These are phyloP conservation scores for Arctostaphylos glauca DNA, from an alignment of 148 eudicot species.

Conservation along the genomic window DNA sequence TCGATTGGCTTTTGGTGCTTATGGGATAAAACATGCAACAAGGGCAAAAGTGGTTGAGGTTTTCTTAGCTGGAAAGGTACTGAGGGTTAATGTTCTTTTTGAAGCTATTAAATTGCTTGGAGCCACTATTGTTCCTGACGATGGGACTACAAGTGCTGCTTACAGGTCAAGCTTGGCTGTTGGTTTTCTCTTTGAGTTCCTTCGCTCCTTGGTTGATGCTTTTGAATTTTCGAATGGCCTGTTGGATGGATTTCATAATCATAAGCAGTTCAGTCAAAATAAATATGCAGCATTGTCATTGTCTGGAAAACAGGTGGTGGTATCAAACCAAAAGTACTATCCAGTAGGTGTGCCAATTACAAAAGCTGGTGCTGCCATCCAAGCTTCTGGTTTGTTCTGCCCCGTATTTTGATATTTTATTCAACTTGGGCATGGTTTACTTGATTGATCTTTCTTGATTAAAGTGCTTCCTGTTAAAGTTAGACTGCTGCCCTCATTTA, in stretches of 20 bases:
- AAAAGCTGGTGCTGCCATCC: conserved; percentile 78
- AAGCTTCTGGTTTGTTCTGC: conserved; percentile 76
- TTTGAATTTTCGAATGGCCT: conserved; percentile 18
- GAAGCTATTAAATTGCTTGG: conserved; percentile 58
- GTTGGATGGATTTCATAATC: conserved; percentile 24
- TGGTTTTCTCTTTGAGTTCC: conserved; percentile 74
- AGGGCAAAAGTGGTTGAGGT: conserved; percentile 68
- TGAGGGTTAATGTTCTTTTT: conserved; percentile 38
- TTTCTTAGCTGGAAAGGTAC: conserved; percentile 46
- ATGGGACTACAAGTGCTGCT: conserved; percentile 49
- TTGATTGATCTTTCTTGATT: background rate
- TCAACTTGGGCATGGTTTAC: background rate
- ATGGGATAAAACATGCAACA: conserved; percentile 65
- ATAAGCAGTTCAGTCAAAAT: background rate
- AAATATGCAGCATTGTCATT: conserved; percentile 29
- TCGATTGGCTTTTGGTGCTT: conserved; percentile 77
- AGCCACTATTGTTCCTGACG: conserved; percentile 55
- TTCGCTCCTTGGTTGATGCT: conserved; percentile 33
- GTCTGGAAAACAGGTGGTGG: conserved; percentile 69
- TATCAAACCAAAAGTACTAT: conserved; percentile 45
- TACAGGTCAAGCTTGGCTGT: conserved; percentile 80
- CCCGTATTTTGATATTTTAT: background rate
- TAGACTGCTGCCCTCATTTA: background rate
- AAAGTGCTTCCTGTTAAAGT: background rate
- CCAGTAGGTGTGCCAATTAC: conserved; percentile 79